Conservation (phyloP, 139 green algal genomes). For the Zygnema circumcarinatum region DNA sequence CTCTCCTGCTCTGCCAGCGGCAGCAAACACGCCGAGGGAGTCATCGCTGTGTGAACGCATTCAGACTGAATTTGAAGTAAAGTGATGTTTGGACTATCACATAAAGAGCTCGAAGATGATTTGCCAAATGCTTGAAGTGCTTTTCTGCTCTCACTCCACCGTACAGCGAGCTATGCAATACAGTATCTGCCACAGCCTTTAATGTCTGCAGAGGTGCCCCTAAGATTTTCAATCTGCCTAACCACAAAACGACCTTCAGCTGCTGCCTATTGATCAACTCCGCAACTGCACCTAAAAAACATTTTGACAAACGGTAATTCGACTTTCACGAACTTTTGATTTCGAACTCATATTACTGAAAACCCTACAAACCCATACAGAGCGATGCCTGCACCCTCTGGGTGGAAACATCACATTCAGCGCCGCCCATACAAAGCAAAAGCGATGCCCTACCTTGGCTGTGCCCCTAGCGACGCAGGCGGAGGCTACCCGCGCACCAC, state of each 20-base stretch:
- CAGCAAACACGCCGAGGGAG: not conserved
- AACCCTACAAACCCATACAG: not conserved
- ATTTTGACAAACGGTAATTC: not conserved
- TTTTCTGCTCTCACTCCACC: no score
- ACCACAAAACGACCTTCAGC: no score
- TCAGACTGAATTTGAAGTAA: no score
- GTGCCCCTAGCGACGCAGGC: not conserved
- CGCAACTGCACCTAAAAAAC: not conserved
- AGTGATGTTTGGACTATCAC: no score
- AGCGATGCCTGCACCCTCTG: not conserved
- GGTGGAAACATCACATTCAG: not conserved
- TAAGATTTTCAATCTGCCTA: no score
- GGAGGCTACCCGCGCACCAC: conserved; percentile 40
- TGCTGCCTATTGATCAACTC: not conserved
- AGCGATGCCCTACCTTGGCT: conserved; percentile 30
- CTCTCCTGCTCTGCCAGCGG: conserved; percentile 39
- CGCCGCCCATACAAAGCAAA: not conserved
- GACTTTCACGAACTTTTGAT: not conserved
- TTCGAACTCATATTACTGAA: not conserved
- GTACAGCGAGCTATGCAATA: no score
- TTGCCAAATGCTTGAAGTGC: no score
- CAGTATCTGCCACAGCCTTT: no score
- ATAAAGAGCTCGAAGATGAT: no score
- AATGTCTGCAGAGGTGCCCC: no score
- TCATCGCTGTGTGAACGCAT: no score